Percentiles rank a stretch among this genome's conserved stretches.
These are phyloP conservation scores for Crithidia acanthocephali DNA, from an alignment of 208 protist species.

Conservation along the genomic window DNA sequence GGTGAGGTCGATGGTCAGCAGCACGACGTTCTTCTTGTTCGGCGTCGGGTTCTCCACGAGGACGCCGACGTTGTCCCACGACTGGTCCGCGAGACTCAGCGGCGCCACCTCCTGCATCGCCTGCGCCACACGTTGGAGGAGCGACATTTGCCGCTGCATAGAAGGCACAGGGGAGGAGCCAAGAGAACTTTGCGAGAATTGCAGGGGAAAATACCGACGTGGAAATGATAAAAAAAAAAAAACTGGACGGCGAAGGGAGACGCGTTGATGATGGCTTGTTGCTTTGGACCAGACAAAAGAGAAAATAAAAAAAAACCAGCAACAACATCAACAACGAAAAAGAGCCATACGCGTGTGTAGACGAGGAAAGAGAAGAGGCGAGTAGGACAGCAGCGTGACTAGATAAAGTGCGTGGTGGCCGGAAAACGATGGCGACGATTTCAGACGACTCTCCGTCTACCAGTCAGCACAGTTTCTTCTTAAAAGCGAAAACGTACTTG, in stretches of 20 bases:
- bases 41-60: conserved; percentile 88
- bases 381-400: too few species aligned
- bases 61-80: conserved; percentile 95
- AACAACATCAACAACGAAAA: not conserved
- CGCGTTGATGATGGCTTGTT: too few species aligned
- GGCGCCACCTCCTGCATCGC: conserved; percentile 88
- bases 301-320: not conserved
- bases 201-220: not conserved
- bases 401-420: too few species aligned
- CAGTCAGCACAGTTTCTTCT: too few species aligned
- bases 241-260: too few species aligned
- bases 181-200: too few species aligned
- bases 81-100: conserved; percentile 84
- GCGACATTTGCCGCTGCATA: conserved; percentile 26
- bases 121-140: conserved; percentile 56
- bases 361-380: too few species aligned
- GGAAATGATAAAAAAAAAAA: not conserved
- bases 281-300: too few species aligned
- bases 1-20: conserved; percentile 94
- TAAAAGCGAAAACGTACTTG: too few species aligned
- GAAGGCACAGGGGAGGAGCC: not conserved
- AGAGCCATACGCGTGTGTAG: too few species aligned
- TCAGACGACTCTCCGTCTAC: too few species aligned
- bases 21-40: conserved; percentile 52
- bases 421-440: too few species aligned